Conservation (phyloP, 805 yeast genomes). For the Myxozyma kluyveri region DNA sequence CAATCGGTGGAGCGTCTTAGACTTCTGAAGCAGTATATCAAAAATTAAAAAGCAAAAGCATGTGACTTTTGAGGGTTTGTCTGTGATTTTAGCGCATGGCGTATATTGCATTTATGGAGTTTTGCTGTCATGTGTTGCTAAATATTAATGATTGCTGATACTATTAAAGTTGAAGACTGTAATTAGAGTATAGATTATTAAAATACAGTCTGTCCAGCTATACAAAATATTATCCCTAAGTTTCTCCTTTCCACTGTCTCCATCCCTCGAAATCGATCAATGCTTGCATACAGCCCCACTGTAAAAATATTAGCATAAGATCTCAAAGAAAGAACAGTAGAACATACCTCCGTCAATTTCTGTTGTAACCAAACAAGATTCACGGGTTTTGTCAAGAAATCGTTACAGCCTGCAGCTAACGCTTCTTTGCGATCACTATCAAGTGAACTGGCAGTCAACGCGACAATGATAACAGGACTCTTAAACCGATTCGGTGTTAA, state of each 20-base stretch:
- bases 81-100: too few species aligned
- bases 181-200: too few species aligned
- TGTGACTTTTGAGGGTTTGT: too few species aligned
- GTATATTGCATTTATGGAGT: too few species aligned
- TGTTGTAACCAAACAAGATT: conserved; percentile 90
- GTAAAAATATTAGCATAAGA: background rate
- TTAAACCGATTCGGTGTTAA: conserved; percentile 64
- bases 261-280: conserved; percentile 61
- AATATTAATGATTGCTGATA: too few species aligned
- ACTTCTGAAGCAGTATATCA: conserved; percentile 63
- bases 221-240: too few species aligned
- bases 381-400: conserved; percentile 92
- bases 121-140: too few species aligned
- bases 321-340: background rate
- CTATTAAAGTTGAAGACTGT: background rate
- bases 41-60: conserved; percentile 21
- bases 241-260: conserved; percentile 44
- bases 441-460: conserved; percentile 88
- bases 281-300: conserved; percentile 22
- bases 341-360: conserved; percentile 57
- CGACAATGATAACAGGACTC: conserved; percentile 97
- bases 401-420: conserved; percentile 95
- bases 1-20: conserved; percentile 77
- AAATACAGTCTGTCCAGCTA: too few species aligned
- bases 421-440: conserved; percentile 86